Conservation (phyloP, 2,329 filamentous ascomycete species). For the Microsporum ferrugineum region DNA sequence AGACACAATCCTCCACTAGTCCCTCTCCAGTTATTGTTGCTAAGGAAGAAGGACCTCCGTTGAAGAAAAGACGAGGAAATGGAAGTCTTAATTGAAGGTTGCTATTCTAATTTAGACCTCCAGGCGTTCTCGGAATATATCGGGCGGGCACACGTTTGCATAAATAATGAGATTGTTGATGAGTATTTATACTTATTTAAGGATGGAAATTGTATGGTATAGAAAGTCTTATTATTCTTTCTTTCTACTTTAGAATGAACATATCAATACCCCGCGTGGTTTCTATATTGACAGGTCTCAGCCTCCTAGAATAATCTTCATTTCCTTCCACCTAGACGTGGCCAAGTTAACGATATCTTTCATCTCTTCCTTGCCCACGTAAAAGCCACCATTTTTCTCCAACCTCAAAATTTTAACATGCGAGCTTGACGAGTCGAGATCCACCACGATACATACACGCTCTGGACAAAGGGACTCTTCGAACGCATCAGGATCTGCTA, state of each 20-base stretch:
- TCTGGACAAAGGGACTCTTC: conserved; percentile 81
- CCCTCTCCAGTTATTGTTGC: conserved; percentile 9
- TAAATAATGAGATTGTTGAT: not conserved
- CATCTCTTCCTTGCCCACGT: conserved; percentile 54
- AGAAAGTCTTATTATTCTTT: not conserved
- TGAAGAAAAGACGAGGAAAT: conserved; percentile 28
- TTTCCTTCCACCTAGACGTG: conserved; percentile 53
- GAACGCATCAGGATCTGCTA: conserved; percentile 79
- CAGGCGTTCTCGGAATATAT: not conserved
- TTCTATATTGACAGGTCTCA: not conserved
- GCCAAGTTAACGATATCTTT: conserved; percentile 49
- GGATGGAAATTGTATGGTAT: not conserved
- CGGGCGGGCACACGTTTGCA: not conserved
- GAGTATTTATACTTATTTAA: not conserved
- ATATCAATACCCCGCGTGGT: not conserved
- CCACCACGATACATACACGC: conserved; percentile 70
- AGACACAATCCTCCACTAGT: not conserved
- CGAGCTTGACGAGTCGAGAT: conserved; percentile 38
- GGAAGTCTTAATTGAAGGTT: not conserved
- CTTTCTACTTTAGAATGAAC: not conserved
- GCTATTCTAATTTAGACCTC: not conserved
- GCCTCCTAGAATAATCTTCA: conserved; percentile 33
- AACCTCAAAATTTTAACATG: conserved; percentile 51
- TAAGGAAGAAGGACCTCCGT: conserved; percentile 22
- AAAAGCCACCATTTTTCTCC: conserved; percentile 71